Base-by-base conservation (phyloP, 306 rosid genomes). In the Adenanthera pavonina region DNA sequence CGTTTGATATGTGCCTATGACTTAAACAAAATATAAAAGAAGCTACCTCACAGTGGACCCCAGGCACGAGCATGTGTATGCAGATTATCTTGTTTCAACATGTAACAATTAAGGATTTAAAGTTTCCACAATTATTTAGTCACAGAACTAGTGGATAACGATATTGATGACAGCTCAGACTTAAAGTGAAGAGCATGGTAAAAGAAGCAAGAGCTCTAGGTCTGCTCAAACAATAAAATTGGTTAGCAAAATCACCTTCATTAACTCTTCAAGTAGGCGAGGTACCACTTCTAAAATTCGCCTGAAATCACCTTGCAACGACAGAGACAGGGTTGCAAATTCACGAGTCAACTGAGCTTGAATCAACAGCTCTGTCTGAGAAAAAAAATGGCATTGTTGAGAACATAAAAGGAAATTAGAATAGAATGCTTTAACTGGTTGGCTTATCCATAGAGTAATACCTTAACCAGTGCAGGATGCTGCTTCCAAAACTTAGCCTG, bases 401-500 rank as follows among this genome's bases (percentile, higher is more conserved):
- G 52, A 84, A 83, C 54, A 74, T 72, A 75, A 25, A 62, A 77
- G 34, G n/a, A 84, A n/a, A 81, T 53, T 81, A 77, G 62, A 74
- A 78, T 68, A 75, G 61, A 79, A 43, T 17, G 49, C 70, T 62
- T 62, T 12, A 70, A 69, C 34, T 36, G 68, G 48, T 70, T 36
- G 67, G 77, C 78, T 30, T 65, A 65, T 69, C 38, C 69, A 54
- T 43, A 62, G 61, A 46, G 72, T 33, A 83, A 61, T 89, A 96
- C 99, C 96, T 96, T 96, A 83, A 93, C 98, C 70, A 93, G 89
- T 56, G 97, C 91, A 75, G 99, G 99, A 90, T 92, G 98, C 87
- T 96, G 98, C 89, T 93, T 93, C 99, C 97, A 92, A 91, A 96
- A 96, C 85, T 96, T 96, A 47, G 98, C 92, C 82, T 96, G 98